Evolutionary conservation across 2,329 filamentous ascomycete genomes (phyloP).

Genomic region (Arthrobotrys sinensis): DNA sequence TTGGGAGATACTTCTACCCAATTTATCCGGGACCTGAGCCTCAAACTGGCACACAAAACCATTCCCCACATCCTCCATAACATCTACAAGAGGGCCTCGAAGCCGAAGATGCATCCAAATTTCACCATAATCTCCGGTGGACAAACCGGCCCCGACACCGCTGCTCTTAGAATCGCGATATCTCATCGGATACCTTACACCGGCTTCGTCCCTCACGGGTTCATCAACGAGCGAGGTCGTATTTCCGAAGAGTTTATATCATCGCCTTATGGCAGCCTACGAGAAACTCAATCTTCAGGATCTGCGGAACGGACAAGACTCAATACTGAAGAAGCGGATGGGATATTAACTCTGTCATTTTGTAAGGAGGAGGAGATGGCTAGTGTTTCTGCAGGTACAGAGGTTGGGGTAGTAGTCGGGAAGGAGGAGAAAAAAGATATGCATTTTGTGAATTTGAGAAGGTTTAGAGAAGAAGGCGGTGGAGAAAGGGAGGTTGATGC

Average conservation of each 20-base stretch:
- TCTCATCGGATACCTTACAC: constrained; percentile 45
- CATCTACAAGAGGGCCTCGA: background rate
- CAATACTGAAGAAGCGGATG: constrained; percentile 50
- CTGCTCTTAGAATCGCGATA: constrained; percentile 48
- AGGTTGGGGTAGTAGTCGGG: constrained; percentile 34
- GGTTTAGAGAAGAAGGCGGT: constrained; percentile 21
- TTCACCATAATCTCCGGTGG: constrained; percentile 57
- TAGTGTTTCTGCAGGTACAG: constrained; percentile 35
- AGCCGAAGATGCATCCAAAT: constrained; percentile 49
- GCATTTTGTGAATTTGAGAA: constrained; percentile 53
- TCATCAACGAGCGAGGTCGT: constrained; percentile 50
- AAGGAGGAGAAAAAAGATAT: constrained; percentile 33
- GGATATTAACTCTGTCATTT: constrained; percentile 48
- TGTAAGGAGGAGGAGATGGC: constrained; percentile 35
- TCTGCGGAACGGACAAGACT: constrained; percentile 43
- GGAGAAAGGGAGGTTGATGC: constrained; percentile 37
- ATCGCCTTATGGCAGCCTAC: constrained; percentile 39
- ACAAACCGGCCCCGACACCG: constrained; percentile 55
- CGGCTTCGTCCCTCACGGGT: constrained; percentile 53
- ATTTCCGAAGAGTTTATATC: constrained; percentile 42
- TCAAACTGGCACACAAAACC: background rate
- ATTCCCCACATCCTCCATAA: background rate
- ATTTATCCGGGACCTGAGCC: constrained; percentile 8
- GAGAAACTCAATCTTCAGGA: constrained; percentile 34
- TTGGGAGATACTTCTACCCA: constrained; percentile 1